phyloP scores from a whole-genome alignment of 129 eudicot species.

The Flaveria bidentis region DNA sequence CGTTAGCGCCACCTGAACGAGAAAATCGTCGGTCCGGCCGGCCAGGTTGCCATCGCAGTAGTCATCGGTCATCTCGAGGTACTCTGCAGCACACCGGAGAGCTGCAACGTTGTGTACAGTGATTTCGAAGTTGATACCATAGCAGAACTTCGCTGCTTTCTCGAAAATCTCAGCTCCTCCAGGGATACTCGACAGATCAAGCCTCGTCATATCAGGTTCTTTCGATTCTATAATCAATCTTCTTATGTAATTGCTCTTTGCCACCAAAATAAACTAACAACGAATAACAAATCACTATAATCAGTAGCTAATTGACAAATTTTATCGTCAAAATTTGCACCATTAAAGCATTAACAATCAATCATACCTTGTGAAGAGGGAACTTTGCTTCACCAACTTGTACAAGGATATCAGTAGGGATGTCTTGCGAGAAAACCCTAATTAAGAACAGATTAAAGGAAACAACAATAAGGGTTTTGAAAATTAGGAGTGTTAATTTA shows the following conservation, averaged over 20 bases:
- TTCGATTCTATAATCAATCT: conserved; percentile 68
- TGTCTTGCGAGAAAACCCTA: conserved; percentile 95
- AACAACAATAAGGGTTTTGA: not conserved
- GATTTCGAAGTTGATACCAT: conserved; percentile 91
- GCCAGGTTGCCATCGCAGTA: conserved; percentile 86
- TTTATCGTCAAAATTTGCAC: not conserved
- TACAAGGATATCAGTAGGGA: conserved; percentile 79
- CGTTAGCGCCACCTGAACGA: conserved; percentile 75
- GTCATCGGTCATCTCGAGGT: conserved; percentile 84
- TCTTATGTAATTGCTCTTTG: conserved; percentile 93
- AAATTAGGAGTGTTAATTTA: not conserved
- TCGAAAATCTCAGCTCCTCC: conserved; percentile 92
- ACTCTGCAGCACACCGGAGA: conserved; percentile 92
- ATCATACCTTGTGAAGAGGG: conserved; percentile 86
- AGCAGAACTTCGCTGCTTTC: conserved; percentile 91
- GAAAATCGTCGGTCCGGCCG: conserved; percentile 83
- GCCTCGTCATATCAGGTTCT: conserved; percentile 57
- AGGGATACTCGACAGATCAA: conserved; percentile 78
- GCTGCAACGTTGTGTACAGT: conserved; percentile 97
- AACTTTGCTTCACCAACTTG: conserved; percentile 82
- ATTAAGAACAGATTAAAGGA: conserved; percentile 6
- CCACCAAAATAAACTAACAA: conserved; percentile 84
- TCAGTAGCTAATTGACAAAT: conserved; percentile 12
- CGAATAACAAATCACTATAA: not conserved
- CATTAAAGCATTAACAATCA: not conserved